Percentiles rank a stretch among this genome's conserved stretches.
These are phyloP conservation scores for Ogataea hybrid DNA, from an alignment of 1,139 yeast genomes.

Conservation along the genomic window DNA sequence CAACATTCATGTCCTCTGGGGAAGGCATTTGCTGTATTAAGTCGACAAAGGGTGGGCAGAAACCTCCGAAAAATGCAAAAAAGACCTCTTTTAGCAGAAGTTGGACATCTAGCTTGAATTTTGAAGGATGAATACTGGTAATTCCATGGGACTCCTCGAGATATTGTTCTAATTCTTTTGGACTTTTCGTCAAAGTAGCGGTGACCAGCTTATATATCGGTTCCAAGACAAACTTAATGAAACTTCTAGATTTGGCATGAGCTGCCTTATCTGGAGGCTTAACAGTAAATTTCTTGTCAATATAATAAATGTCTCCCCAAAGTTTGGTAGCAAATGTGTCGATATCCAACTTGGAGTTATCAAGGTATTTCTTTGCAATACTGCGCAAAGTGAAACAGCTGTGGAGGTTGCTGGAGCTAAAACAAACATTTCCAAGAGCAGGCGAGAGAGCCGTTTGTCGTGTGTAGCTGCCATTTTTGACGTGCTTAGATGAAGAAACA, in stretches of 20 bases:
- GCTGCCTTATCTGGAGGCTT: conserved; percentile 32
- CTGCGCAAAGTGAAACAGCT: conserved; percentile 66
- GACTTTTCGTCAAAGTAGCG: conserved; percentile 55
- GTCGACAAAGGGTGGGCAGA: conserved; percentile 53
- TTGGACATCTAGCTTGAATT: conserved; percentile 52
- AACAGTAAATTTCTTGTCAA: conserved; percentile 46
- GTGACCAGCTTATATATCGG: conserved; percentile 81
- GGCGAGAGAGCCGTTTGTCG: conserved; percentile 54
- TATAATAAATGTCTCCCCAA: conserved; percentile 77
- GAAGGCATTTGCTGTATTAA: conserved; percentile 39
- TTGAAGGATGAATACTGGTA: conserved; percentile 36
- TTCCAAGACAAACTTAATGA: conserved; percentile 65
- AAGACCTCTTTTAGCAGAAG: conserved; percentile 57
- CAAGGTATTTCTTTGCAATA: conserved; percentile 57
- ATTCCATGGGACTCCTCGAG: conserved; percentile 50
- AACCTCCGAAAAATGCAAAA: conserved; percentile 49
- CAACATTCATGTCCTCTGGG: conserved; percentile 37
- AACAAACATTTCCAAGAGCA: conserved; percentile 60
- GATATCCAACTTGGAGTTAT: conserved; percentile 28
- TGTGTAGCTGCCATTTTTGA: conserved; percentile 27
- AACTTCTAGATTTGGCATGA: conserved; percentile 44
- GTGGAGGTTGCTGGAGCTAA: conserved; percentile 64
- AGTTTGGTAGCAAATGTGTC: conserved; percentile 53
- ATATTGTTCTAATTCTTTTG: conserved; percentile 39
- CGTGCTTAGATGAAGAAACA: conserved; percentile 34